Base-by-base conservation (phyloP, 2,329 filamentous ascomycete genomes). In the Pseudocercospora musae region DNA sequence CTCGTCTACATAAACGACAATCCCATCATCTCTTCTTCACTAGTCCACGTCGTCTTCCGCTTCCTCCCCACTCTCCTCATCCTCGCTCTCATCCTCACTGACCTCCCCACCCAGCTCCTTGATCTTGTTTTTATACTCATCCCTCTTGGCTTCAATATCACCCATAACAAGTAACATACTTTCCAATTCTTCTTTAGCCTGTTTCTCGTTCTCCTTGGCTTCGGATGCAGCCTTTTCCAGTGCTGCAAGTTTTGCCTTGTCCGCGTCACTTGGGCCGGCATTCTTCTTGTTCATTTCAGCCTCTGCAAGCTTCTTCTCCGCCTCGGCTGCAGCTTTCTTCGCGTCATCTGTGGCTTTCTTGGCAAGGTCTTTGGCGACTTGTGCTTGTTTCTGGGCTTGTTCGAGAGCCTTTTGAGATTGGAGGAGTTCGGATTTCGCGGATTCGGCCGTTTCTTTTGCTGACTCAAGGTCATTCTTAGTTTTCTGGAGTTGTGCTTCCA, bases 71-170 rank as follows among this genome's bases (percentile, higher is more conserved):
- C 68, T 66, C 1, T 71, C 72, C 3, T 72, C 69, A 0, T 72
- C 70, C 10, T 72, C 70, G 2, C 69, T 70, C 3, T 71, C 71
- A 2, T 71, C 72, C 4, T 73, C 73, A 31, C 71, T 71, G 15
- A 75, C 69, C 56, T 74, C 69, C 15, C 72, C 72, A 18, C 72
- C 73, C 46, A 70, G 46, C 52, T 66, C 63, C 59, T 71, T 72
- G 25, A 72, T 62, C 66, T 69, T 71, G 23, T 60, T 66, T 60
- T 63, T 71, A 46, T 71, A 74, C 61, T 67, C 69, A 48, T 71
- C 70, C 49, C 68, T 57, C 65, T 81, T 81, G 58, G 79, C 76
- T 69, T 82, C 78, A 33, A 83, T 73, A 63, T 82, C 80, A 4
- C 78, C 76, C 31, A 81, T 75, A 4, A 81, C 73, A 53, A 82